phyloP scores from a whole-genome alignment of 2,329 filamentous ascomycete species.

The Aspergillus pseudoglaucus region DNA sequence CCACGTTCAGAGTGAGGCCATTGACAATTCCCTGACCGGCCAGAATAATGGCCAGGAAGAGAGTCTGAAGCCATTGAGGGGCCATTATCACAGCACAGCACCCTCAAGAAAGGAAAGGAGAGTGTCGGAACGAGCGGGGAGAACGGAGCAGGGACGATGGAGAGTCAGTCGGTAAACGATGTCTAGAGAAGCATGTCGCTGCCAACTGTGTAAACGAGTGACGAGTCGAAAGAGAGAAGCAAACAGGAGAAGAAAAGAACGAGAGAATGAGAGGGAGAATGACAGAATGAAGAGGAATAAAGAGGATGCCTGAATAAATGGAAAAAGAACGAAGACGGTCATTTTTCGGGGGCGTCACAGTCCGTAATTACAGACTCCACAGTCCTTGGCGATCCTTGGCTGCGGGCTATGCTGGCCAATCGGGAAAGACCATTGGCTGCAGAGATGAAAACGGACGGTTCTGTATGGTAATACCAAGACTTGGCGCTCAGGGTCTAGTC shows the following conservation, averaged over 20 bases:
- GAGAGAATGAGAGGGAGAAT: not conserved
- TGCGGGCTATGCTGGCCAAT: not conserved
- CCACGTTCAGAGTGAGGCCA: slow-evolving; percentile 14
- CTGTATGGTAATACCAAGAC: too few relatives aligned
- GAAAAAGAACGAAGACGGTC: not conserved
- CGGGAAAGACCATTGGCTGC: not conserved
- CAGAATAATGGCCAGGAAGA: slow-evolving; percentile 5
- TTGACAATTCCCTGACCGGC: slow-evolving; percentile 6
- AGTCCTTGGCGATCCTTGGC: not conserved
- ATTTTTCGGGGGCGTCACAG: not conserved
- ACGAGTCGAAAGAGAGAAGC: not conserved
- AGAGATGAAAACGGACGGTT: too few relatives aligned
- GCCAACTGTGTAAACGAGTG: not conserved
- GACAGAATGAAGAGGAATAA: not conserved
- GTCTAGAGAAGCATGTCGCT: too few relatives aligned
- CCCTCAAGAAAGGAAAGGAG: not conserved
- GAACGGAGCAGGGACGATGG: not conserved
- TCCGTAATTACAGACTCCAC: too few relatives aligned
- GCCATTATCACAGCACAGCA: slow-evolving; percentile 1
- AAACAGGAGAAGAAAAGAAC: not conserved
- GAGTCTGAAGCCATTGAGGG: slow-evolving; percentile 4
- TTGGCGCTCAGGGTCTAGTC: too few relatives aligned
- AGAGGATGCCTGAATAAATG: not conserved
- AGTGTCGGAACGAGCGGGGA: not conserved
- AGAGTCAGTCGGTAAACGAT: not conserved